phyloP scores from a whole-genome alignment of 768 basidiomycete species.

The Calocybe gangraenosa region DNA sequence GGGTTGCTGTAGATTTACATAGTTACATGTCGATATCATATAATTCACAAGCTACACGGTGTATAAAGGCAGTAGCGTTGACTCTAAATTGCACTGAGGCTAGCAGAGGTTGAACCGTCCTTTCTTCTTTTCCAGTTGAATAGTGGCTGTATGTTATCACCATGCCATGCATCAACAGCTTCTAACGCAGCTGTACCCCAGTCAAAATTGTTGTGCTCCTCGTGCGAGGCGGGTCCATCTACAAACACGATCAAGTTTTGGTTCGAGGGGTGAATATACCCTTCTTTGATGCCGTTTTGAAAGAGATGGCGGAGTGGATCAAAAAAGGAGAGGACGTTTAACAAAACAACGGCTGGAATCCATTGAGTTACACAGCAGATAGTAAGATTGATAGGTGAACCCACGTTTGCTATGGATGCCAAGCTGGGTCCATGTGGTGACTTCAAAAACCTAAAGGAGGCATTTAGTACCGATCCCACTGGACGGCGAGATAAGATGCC shows the following conservation, averaged over 20 bases:
- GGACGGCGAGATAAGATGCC: constrained; percentile 1
- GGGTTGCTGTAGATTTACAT: background rate
- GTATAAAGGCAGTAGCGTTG: too few relatives aligned
- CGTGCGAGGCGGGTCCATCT: constrained; percentile 57
- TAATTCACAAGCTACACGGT: too few relatives aligned
- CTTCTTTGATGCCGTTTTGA: constrained; percentile 56
- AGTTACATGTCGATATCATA: too few relatives aligned
- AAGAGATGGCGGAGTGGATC: constrained; percentile 79
- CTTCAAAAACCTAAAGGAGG: constrained; percentile 69
- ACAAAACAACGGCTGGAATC: constrained; percentile 67
- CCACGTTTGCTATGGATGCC: constrained; percentile 82
- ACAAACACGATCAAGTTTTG: constrained; percentile 67
- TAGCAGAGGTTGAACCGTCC: constrained; percentile 20
- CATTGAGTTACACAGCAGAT: background rate
- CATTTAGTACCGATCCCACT: background rate
- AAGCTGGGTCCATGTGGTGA: constrained; percentile 91
- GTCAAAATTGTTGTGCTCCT: constrained; percentile 58
- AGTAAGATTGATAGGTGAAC: background rate
- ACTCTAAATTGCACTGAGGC: constrained; percentile 6
- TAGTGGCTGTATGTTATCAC: constrained; percentile 22
- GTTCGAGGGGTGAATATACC: constrained; percentile 69
- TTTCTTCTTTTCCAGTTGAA: constrained; percentile 49
- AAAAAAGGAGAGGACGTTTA: constrained; percentile 86
- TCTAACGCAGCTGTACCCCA: constrained; percentile 73
- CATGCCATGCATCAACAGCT: constrained; percentile 60